Percentiles rank a stretch among this genome's conserved stretches.
Evolutionary conservation across 1,284 basidiomycete species (phyloP).

Genomic region (Irpex lacteus): DNA sequence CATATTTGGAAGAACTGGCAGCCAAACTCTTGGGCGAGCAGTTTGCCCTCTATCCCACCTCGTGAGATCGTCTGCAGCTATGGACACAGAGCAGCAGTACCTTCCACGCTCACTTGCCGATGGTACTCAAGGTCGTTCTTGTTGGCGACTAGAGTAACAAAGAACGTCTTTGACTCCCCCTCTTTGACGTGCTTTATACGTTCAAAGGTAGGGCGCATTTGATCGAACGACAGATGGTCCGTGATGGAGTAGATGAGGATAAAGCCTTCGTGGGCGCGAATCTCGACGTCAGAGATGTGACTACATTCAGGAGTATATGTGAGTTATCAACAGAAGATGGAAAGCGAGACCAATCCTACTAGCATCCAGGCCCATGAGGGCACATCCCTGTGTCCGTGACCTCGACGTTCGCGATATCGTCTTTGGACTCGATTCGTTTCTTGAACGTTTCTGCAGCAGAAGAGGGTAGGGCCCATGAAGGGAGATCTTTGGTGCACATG

Average conservation of each 20-base stretch:
- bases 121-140: constrained; percentile 99
- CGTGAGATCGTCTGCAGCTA: not conserved
- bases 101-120: constrained; percentile 94
- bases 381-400: constrained; percentile 88
- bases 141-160: constrained; percentile 97
- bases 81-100: constrained; percentile 37
- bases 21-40: constrained; percentile 94
- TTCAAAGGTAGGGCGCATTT: constrained; percentile 96
- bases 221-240: constrained; percentile 95
- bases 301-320: not conserved
- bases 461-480: too few species aligned
- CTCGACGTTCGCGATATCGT: constrained; percentile 95
- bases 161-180: constrained; percentile 82
- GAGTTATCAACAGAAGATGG: not conserved
- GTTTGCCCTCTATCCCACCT: constrained; percentile 81
- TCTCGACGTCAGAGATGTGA: constrained; percentile 57
- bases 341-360: not conserved
- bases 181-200: constrained; percentile 97
- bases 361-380: not conserved
- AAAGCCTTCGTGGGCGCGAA: constrained; percentile 99
- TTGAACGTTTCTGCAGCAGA: constrained; percentile 82
- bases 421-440: constrained; percentile 96
- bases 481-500: too few species aligned
- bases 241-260: constrained; percentile 99
- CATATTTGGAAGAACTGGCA: constrained; percentile 99